These are phyloP conservation scores for Lolium rigidum DNA, from an alignment of 176 grass and related monocot species.

Conservation along the genomic window DNA sequence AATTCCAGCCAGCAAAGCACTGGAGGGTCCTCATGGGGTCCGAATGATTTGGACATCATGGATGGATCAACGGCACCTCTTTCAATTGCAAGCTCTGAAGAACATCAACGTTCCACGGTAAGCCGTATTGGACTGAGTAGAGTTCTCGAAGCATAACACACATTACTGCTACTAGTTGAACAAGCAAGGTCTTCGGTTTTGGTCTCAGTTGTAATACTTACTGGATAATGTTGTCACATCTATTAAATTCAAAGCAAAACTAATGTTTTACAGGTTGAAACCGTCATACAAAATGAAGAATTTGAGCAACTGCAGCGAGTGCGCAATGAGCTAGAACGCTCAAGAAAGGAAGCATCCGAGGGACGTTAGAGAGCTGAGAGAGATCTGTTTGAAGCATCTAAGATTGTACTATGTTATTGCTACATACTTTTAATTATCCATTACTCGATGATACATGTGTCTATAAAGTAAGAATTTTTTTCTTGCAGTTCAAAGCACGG, in stretches of 20 bases:
- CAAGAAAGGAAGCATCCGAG: slow-evolving; percentile 54
- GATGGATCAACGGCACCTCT: slow-evolving; percentile 15
- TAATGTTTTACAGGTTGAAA: slow-evolving; percentile 42
- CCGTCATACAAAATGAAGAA: slow-evolving; percentile 27
- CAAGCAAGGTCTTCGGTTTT: neutral
- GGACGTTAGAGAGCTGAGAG: slow-evolving; percentile 54
- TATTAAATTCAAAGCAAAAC: slow-evolving; percentile 11
- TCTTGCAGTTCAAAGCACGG: too few species aligned
- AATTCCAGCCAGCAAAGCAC: slow-evolving; percentile 29
- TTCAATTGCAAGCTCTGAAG: slow-evolving; percentile 21
- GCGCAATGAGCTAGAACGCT: slow-evolving; percentile 46
- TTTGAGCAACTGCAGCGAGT: slow-evolving; percentile 44
- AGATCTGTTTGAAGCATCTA: slow-evolving; percentile 53
- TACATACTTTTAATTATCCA: neutral
- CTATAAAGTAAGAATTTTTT: too few species aligned
- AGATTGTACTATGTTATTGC: slow-evolving; percentile 40
- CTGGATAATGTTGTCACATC: neutral
- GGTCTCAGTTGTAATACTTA: neutral
- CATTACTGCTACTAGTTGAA: slow-evolving; percentile 13
- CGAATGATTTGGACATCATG: slow-evolving; percentile 26
- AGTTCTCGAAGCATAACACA: slow-evolving; percentile 5
- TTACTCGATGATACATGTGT: neutral
- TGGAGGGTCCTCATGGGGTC: slow-evolving; percentile 10
- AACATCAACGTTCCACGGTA: slow-evolving; percentile 45
- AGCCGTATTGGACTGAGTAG: neutral